Evolutionary conservation across 73 alveolate species (phyloP).

Genomic region (Paramecium sexaurelia): DNA sequence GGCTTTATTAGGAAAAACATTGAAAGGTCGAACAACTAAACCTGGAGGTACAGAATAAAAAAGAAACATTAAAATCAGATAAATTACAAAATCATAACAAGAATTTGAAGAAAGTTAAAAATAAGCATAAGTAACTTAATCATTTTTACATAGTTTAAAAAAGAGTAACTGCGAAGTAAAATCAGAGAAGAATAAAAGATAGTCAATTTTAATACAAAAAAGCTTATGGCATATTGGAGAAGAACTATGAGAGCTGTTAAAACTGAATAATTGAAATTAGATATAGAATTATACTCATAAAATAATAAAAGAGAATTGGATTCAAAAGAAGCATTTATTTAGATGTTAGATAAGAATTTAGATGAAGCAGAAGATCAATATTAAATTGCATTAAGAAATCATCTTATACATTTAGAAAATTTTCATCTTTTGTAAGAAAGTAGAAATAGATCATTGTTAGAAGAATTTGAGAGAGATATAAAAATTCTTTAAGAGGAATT

Average conservation of each 20-base stretch:
- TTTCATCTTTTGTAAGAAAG: constrained; percentile 87
- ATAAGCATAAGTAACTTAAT: constrained; percentile 70
- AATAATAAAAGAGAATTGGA: constrained; percentile 98
- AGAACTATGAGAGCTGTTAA: constrained; percentile 97
- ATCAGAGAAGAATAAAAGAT: constrained; percentile 83
- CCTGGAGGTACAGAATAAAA: constrained; percentile 67
- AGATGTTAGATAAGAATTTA: constrained; percentile 97
- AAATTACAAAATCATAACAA: constrained; percentile 69
- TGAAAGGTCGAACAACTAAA: constrained; percentile 83
- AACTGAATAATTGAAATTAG: constrained; percentile 95
- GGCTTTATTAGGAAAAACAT: constrained; percentile 75
- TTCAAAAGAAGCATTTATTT: constrained; percentile 98
- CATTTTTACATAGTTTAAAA: constrained; percentile 52
- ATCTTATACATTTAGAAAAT: constrained; percentile 93
- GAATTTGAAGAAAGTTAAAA: constrained; percentile 78
- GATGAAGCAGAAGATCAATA: constrained; percentile 99
- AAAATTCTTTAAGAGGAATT: constrained; percentile 90
- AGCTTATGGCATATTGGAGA: constrained; percentile 97
- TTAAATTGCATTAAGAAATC: constrained; percentile 97
- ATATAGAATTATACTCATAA: constrained; percentile 92
- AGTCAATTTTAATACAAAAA: constrained; percentile 92
- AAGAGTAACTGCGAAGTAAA: constrained; percentile 76
- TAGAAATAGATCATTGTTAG: constrained; percentile 92
- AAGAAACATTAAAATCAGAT: constrained; percentile 55
- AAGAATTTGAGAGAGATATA: constrained; percentile 95